Conservation (phyloP, 192 early-diverging fungal species). For the Coemansia guatemalensis region DNA sequence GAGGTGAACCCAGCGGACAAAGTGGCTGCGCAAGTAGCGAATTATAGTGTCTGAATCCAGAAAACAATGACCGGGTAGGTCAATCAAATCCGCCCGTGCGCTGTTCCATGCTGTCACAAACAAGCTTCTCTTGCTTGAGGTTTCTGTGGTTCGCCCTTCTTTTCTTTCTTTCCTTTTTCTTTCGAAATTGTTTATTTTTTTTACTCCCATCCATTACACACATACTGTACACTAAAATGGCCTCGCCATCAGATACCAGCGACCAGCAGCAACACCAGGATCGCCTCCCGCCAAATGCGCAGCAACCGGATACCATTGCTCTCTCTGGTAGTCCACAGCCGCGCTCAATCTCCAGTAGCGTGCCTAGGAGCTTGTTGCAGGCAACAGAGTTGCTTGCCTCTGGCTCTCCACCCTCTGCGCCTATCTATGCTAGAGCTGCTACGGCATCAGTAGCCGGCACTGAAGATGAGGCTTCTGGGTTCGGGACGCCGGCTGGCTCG, state of each 20-base stretch:
- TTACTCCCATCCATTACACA: conserved; percentile 9
- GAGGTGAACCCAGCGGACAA: not conserved
- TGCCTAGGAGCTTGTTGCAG: conserved; percentile 20
- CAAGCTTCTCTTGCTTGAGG: not conserved
- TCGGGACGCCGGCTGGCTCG: conserved; percentile 12
- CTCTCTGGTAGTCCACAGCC: conserved; percentile 8
- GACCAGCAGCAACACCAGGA: conserved; percentile 15
- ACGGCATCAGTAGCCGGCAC: conserved; percentile 9
- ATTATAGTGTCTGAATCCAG: not conserved
- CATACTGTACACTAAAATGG: not conserved
- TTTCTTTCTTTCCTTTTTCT: not conserved
- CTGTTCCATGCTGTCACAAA: not conserved
- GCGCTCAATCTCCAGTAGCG: conserved; percentile 13
- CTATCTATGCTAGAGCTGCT: conserved; percentile 2
- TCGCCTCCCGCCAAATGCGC: conserved; percentile 39
- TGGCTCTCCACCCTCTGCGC: conserved; percentile 26
- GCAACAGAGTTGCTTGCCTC: conserved; percentile 35
- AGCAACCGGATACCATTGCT: conserved; percentile 18
- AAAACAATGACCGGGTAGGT: not conserved
- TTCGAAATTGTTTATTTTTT: not conserved
- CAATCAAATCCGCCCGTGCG: not conserved
- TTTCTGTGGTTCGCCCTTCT: not conserved
- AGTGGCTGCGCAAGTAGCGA: not conserved
- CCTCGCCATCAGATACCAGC: conserved; percentile 1
- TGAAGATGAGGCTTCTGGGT: conserved; percentile 8